Base-by-base conservation (phyloP, 164 flowering plant species). In the Vitis labrusca region DNA sequence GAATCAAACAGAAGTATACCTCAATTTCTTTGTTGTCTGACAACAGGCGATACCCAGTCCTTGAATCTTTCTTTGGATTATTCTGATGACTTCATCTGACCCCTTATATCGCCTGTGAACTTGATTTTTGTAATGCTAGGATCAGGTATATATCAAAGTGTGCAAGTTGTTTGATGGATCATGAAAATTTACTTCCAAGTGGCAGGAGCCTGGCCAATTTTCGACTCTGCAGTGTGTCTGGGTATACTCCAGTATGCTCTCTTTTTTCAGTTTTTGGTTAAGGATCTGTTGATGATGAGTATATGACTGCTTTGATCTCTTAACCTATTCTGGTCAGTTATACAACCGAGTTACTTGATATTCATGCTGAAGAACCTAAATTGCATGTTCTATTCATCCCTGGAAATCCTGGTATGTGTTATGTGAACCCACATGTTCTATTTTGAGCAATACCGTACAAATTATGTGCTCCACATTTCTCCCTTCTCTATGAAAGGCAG, bases 401-500 rank as follows among this genome's bases (percentile, higher is more conserved):
- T 59, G 97, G 97, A 71, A 94, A 94, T 79, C 97, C 97, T 73
- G 99, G 97, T 91, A 63, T 59, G 53, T 37, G 44, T 37, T 37
- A 37, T 23, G 44, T 37, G 6, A 37, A 37, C 44, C 7, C 44
- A 37, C 7, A 3, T 37, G 5, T 37, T 37, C 44, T 37, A 37
- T 37, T 37, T 37, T 37, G 44, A 37, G 7, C 44, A 37, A 37
- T 37, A 37, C 5, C 7, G 7, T 37, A 37, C 7, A 37, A 37
- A 37, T 37, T 23, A 23, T 23, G 27, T 23, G 27, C 27, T 23
- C 27, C 44, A 37, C 44, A 37, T 37, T 37, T 37, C 6, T 37
- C 44, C 44, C 44, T 37, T 37, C 44, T 0, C 44, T 3, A 37
- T 37, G 44, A 37, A 37, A 23, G 27, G 27, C 27, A 23, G 27